These are phyloP conservation scores for Mucor piriformis DNA, from an alignment of 371 early-diverging fungal species.

Conservation along the genomic window DNA sequence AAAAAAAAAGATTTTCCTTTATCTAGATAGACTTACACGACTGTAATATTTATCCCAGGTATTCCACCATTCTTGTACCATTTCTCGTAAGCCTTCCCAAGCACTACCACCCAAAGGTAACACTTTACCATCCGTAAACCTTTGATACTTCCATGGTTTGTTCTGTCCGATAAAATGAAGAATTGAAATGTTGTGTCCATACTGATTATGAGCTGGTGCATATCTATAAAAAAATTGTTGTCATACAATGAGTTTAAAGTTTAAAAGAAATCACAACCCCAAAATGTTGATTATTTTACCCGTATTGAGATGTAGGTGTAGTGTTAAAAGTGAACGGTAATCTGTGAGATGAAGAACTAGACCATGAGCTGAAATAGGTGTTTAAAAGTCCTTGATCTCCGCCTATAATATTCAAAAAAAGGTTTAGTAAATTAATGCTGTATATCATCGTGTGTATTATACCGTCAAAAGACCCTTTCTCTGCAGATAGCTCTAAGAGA, in stretches of 20 bases:
- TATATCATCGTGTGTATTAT: constrained; percentile 2
- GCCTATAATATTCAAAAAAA: constrained; percentile 53
- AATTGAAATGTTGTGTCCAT: constrained; percentile 69
- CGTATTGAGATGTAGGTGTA: constrained; percentile 87
- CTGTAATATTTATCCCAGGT: constrained; percentile 67
- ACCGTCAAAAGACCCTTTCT: constrained; percentile 82
- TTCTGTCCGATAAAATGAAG: constrained; percentile 89
- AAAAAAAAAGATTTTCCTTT: not conserved
- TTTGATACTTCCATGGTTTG: constrained; percentile 89
- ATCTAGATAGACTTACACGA: constrained; percentile 25
- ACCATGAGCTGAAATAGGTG: constrained; percentile 84
- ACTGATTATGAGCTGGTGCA: constrained; percentile 73
- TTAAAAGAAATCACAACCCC: not conserved
- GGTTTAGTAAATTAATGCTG: not conserved
- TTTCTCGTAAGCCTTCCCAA: constrained; percentile 51
- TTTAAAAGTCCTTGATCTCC: constrained; percentile 97
- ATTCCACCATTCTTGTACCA: constrained; percentile 74
- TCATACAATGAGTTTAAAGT: not conserved
- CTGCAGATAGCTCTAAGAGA: constrained; percentile 55
- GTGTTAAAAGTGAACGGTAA: constrained; percentile 93
- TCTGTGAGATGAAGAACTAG: constrained; percentile 61
- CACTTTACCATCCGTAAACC: constrained; percentile 64
- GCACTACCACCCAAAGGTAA: constrained; percentile 42
- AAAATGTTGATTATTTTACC: constrained; percentile 35
- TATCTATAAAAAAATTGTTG: constrained; percentile 51